A percentile compares a stretch with the other conserved stretches of the same genome.
Evolutionary conservation across 2,329 filamentous ascomycete genomes (phyloP).

Genomic region (Aspergillus spinulosporus): DNA sequence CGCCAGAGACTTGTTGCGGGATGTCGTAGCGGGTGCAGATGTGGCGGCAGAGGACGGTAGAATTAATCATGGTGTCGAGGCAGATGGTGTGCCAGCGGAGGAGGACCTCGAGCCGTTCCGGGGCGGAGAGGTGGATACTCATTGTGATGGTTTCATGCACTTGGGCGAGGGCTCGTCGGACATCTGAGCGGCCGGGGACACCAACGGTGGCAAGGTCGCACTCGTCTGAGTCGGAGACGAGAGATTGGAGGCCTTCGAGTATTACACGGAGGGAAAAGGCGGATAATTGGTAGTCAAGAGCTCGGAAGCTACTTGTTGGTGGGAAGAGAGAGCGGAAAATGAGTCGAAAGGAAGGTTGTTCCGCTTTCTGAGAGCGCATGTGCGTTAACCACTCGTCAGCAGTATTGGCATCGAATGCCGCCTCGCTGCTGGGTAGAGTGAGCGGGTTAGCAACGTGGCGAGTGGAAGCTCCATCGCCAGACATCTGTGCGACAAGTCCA

Average conservation of each 20-base stretch:
- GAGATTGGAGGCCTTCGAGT: slow-evolving; percentile 8
- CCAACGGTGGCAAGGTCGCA: not conserved
- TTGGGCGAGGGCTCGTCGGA: not conserved
- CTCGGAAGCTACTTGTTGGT: not conserved
- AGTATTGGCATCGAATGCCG: slow-evolving; percentile 21
- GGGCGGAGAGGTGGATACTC: slow-evolving; percentile 8
- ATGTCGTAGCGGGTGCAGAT: slow-evolving; percentile 13
- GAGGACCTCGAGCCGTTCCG: not conserved
- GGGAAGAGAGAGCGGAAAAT: slow-evolving; percentile 7
- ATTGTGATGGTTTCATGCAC: not conserved
- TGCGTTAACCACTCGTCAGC: slow-evolving; percentile 22
- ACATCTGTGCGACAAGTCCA: slow-evolving; percentile 25
- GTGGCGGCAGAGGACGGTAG: slow-evolving; percentile 15
- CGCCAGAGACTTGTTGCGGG: not conserved
- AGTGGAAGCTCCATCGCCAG: slow-evolving; percentile 22
- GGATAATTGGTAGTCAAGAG: too few relatives aligned
- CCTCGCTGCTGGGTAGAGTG: slow-evolving; percentile 18
- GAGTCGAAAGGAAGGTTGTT: not conserved
- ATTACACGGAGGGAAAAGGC: slow-evolving; percentile 1
- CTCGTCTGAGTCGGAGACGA: slow-evolving; percentile 2
- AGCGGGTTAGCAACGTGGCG: slow-evolving; percentile 25
- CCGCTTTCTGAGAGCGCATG: not conserved
- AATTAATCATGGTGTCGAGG: slow-evolving; percentile 18
- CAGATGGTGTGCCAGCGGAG: slow-evolving; percentile 24
- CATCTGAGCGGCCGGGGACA: not conserved